These are phyloP conservation scores for Porphyra umbilicalis DNA, from an alignment of 31 red algal species.

Conservation along the genomic window DNA sequence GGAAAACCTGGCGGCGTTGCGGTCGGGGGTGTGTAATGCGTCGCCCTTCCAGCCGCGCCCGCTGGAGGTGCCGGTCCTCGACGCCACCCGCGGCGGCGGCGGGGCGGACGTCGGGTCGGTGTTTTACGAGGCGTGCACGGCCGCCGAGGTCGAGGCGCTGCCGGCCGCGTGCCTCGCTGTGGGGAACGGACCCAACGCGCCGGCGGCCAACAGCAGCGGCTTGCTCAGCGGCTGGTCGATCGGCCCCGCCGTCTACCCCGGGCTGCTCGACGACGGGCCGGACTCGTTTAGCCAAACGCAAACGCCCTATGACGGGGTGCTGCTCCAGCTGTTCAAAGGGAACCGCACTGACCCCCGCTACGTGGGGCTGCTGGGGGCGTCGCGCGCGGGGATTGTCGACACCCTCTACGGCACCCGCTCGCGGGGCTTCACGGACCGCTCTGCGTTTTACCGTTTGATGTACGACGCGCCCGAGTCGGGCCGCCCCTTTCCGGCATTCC, in stretches of 20 bases:
- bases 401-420: slow-evolving; percentile 27
- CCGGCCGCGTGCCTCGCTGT: not conserved
- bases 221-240: slow-evolving; percentile 20
- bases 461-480: slow-evolving; percentile 27
- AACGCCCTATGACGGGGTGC: slow-evolving; percentile 58
- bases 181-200: not conserved
- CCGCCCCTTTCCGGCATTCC: slow-evolving; percentile 10
- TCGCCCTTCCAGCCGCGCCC: not conserved
- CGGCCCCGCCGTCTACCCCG: slow-evolving; percentile 35
- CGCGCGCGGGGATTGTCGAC: slow-evolving; percentile 7
- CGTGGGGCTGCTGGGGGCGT: not conserved
- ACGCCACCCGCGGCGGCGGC: not conserved
- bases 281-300: slow-evolving; percentile 26
- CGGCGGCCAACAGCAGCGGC: slow-evolving; percentile 13
- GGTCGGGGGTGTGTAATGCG: not conserved
- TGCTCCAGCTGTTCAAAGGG: slow-evolving; percentile 36
- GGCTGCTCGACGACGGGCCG: slow-evolving; percentile 6
- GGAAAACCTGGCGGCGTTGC: not conserved
- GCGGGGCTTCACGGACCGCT: not conserved
- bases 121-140: not conserved
- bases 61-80: not conserved
- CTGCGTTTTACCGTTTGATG: slow-evolving; percentile 11
- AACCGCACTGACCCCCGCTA: slow-evolving; percentile 18
- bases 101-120: not conserved
- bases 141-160: not conserved